Evolutionary conservation across 129 eudicot species (phyloP), one percentile per base, ranked within the genome.

Genomic region (Saposhnikovia divaricata): DNA sequence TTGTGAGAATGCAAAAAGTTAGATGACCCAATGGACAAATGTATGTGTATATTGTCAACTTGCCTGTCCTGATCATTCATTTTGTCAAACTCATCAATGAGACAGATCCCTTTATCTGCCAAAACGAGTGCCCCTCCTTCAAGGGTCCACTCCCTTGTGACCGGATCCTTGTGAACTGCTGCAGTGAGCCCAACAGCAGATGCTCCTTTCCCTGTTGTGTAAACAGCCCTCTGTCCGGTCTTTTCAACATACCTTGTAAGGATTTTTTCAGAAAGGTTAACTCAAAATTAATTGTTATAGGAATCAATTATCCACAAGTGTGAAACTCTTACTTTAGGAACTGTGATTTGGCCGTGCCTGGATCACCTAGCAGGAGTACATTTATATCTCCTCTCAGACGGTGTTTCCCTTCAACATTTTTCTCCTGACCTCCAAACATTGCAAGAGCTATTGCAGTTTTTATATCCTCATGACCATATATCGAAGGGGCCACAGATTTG

Each of bases 111-210:
- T 83, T 88, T 92, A 80, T 95, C 99, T 79, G 99, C 99, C 83
- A 95, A 74, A 78, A 95, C 99, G 75, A 95, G 99, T 31, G 99
- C 99, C 38, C 99, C 99, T 72, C 99, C 99, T 87, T 95, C 99
- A 53, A 95, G 95, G 43, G 99, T 95, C 99, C 99, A 95, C 82
- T 95, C 99, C 27, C 97, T 82, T 25, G 97, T 95, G 73, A 95
- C 97, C 53, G 99, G 99, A 65, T 95, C 99, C 82, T 95, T 95
- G 87, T 95, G 99, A 77, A 95, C 99, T 18, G 99, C 93, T 74
- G 99, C 99, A 19, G 99, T 95, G 80, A 95, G 96, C 74, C 99
- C 99, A 27, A 95, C 99, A 23, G 99, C 99, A 79, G 99, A 95
- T 81, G 99, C 99, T 82, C 99, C 99, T 86, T 95, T 95, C 48